Conservation (phyloP, 331 rosid genomes). For the Cydonia oblonga region DNA sequence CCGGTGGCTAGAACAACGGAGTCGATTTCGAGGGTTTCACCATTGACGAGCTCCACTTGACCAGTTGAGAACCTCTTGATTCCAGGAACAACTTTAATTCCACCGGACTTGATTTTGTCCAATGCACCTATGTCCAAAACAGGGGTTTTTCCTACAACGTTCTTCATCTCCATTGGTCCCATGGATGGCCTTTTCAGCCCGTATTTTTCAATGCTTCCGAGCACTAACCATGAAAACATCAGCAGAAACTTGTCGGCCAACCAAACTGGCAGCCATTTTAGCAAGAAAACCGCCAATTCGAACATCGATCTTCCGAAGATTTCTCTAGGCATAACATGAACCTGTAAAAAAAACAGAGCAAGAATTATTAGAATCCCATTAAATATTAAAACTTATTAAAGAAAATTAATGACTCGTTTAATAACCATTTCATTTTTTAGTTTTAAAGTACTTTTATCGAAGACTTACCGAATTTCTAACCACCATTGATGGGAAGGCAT, state of each 20-base stretch:
- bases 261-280: slow-evolving; percentile 89
- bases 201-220: slow-evolving; percentile 56
- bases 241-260: slow-evolving; percentile 63
- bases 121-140: slow-evolving; percentile 80
- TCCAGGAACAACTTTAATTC: slow-evolving; percentile 63
- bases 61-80: slow-evolving; percentile 38
- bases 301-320: slow-evolving; percentile 70
- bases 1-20: slow-evolving; percentile 83
- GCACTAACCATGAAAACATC: slow-evolving; percentile 56
- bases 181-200: slow-evolving; percentile 67
- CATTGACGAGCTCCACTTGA: slow-evolving; percentile 54
- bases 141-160: slow-evolving; percentile 88
- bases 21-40: slow-evolving; percentile 54
- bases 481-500: slow-evolving; percentile 74
- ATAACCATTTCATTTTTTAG: background rate
- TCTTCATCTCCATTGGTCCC: slow-evolving; percentile 76
- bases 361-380: slow-evolving; percentile 20
- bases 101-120: slow-evolving; percentile 70
- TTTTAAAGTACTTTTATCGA: background rate
- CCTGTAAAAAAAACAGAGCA: slow-evolving; percentile 47
- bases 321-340: slow-evolving; percentile 84
- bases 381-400: background rate
- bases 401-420: background rate
- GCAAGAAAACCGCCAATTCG: slow-evolving; percentile 56
- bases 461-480: slow-evolving; percentile 63